phyloP scores from a whole-genome alignment of 768 basidiomycete species.

The Lentinula detonsa region DNA sequence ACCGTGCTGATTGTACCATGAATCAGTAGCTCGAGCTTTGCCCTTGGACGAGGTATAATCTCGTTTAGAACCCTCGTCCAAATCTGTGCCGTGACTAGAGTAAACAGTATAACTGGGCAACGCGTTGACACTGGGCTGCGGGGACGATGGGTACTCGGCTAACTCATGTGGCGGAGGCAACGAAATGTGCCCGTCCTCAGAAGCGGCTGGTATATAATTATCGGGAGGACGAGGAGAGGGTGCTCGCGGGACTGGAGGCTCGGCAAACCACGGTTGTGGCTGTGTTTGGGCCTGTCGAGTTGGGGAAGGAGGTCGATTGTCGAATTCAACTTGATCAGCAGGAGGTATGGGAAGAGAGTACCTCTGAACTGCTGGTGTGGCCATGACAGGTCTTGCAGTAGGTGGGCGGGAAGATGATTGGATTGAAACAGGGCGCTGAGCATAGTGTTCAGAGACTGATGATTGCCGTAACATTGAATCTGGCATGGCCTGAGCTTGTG shows the following conservation, averaged over 20 bases:
- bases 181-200: constrained; percentile 2
- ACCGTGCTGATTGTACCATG: not conserved
- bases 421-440: not conserved
- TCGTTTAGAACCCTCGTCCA: not conserved
- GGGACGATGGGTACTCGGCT: constrained; percentile 1
- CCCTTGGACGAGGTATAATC: not conserved
- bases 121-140: not conserved
- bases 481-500: not conserved
- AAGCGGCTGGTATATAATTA: constrained; percentile 2
- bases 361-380: constrained; percentile 3
- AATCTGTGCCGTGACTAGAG: not conserved
- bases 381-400: not conserved
- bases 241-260: not conserved
- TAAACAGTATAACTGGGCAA: not conserved
- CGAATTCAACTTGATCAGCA: not conserved
- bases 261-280: not conserved
- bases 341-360: constrained; percentile 3
- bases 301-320: not conserved
- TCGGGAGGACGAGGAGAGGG: constrained; percentile 5
- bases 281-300: not conserved
- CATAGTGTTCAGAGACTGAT: not conserved
- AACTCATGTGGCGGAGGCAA: constrained; percentile 7
- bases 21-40: not conserved
- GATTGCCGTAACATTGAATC: not conserved
- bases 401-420: not conserved